Percentiles rank a stretch among this genome's conserved stretches.
Evolutionary conservation across 2,329 filamentous ascomycete species (phyloP).

Genomic region (Sphaerulina vaccinii): DNA sequence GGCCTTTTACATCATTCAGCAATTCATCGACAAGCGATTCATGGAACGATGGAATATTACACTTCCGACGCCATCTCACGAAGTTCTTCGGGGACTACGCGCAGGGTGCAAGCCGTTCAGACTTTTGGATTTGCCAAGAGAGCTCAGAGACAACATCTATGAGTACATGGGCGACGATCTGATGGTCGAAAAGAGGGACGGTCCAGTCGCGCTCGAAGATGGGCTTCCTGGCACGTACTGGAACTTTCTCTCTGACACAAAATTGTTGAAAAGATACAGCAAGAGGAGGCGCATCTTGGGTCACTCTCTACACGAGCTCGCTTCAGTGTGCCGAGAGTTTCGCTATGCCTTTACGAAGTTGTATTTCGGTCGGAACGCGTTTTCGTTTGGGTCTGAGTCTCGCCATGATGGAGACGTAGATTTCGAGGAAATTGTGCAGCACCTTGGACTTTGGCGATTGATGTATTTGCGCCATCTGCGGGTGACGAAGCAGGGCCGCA

Average conservation of each 20-base stretch:
- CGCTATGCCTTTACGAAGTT: background rate
- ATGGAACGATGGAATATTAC: background rate
- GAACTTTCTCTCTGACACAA: background rate
- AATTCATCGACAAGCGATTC: background rate
- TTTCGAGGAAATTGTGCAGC: no score
- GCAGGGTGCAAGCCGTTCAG: slow-evolving; percentile 8
- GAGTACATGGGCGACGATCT: background rate
- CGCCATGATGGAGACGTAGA: background rate
- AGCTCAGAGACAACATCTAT: slow-evolving; percentile 4
- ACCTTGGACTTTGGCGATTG: background rate
- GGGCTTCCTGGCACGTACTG: background rate
- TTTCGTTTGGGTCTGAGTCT: background rate
- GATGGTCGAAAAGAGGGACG: background rate
- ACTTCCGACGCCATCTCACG: background rate
- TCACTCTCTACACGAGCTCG: background rate
- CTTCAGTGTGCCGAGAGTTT: background rate
- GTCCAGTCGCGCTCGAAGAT: background rate
- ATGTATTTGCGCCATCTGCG: no score
- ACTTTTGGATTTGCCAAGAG: slow-evolving; percentile 9
- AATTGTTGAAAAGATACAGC: background rate
- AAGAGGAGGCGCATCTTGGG: background rate
- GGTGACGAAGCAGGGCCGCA: no score
- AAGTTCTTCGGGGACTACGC: background rate
- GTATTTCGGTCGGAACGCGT: background rate
- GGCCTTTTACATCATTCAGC: background rate